Base-by-base conservation (phyloP, 352 stramenopile genomes). In the Phytophthora fragariae region DNA sequence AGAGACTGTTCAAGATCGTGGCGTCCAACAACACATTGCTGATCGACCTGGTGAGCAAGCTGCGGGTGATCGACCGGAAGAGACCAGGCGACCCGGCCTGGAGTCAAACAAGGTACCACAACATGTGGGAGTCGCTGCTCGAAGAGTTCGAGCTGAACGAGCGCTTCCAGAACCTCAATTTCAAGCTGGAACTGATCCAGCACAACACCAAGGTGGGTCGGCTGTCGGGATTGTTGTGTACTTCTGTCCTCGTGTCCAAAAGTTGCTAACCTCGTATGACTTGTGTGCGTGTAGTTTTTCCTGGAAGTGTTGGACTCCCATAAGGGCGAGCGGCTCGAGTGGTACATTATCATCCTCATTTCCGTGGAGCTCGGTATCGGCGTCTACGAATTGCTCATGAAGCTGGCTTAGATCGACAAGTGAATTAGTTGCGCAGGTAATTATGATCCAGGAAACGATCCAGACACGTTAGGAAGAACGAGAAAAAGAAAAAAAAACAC, bases 311-410 rank as follows among this genome's bases (percentile, higher is more conserved):
- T 99, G n/a, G 87, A 97, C 50, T 92, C 96, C 31, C 92, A 99
- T 79, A 99, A 99, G 81, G 90, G 90, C 65, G 85, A 94, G 66
- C 88, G 91, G 57, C 86, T 99, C 74, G 97, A 99, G 83, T 99
- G 97, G 97, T 98, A 99, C 68, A 99, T 99, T 83, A 98, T 99
- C 85, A 93, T 98, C 47, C 76, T 99, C 17, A 99, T 99, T 75
- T 86, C 89, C 17, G 93, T 97, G 21, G 97, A 99, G 81, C 92
- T 98, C 37, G 80, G 95, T 31, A 89, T 99, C 71, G 97, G 85
- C 57, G 71, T 91, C 33, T 97, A 95, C 70, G 88, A 94, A 61
- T 75, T 96, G 39, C 68, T 85, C 39, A 86, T 93, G 82, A 93
- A 93, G 73, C 73, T 95, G 27, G 76, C 83, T 54, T 89, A 90